phyloP scores from a whole-genome alignment of 2,329 filamentous ascomycete genomes.

The Phoma sp. region DNA sequence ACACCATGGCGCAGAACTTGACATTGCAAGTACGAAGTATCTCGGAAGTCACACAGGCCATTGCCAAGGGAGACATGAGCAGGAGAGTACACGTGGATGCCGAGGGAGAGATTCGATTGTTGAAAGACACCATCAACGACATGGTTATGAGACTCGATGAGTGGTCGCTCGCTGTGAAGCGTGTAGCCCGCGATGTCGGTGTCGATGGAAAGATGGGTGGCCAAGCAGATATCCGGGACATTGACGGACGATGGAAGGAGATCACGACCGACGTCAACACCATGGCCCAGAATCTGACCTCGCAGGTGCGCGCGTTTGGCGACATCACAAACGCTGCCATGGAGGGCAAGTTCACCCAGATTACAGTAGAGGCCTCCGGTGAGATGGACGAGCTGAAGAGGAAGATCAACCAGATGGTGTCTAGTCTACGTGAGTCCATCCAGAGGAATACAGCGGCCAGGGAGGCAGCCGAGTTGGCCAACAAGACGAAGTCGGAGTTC shows the following conservation, averaged over 20 bases:
- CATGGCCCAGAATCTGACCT: constrained; percentile 83
- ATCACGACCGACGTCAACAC: constrained; percentile 97
- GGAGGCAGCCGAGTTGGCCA: constrained; percentile 93
- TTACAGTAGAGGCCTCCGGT: constrained; percentile 95
- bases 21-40: constrained; percentile 81
- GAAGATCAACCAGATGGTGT: constrained; percentile 99
- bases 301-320: constrained; percentile 95
- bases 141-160: constrained; percentile 96
- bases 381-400: constrained; percentile 99
- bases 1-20: constrained; percentile 70
- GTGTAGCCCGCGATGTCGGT: constrained; percentile 94
- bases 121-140: constrained; percentile 98
- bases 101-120: constrained; percentile 89
- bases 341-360: constrained; percentile 94
- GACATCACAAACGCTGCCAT: constrained; percentile 98
- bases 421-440: constrained; percentile 92
- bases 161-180: constrained; percentile 94
- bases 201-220: constrained; percentile 99
- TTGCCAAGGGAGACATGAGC: constrained; percentile 94
- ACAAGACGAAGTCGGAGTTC: constrained; percentile 98
- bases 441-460: constrained; percentile 95
- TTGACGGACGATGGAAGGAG: constrained; percentile 96
- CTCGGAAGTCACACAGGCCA: constrained; percentile 91
- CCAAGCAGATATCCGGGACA: constrained; percentile 90
- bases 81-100: constrained; percentile 95